Evolutionary conservation across 75 land plant genomes (phyloP), one percentile per base, ranked within the genome.

Genomic region (Larix kaempferi): DNA sequence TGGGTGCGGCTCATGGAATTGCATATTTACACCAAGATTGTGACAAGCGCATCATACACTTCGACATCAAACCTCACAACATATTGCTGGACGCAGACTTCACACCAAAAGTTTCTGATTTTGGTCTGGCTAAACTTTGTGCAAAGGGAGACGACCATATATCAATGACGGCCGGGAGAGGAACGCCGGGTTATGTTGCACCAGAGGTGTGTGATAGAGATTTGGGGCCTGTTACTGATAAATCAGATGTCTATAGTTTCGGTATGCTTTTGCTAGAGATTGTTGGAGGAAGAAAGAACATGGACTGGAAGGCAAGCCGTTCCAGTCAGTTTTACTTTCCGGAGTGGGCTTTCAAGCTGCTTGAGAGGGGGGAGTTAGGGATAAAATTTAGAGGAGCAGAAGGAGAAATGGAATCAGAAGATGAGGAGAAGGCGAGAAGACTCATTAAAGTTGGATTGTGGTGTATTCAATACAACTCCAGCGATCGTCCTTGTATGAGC

Each of bases 1-100:
- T 75, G n/a, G 84, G 81, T 1, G 84, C 81, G 5, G 87, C 84
- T 14, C 57, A 77, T 4, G 87, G 87, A 4, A 44, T 85, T 17
- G 86, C 74, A 25, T 85, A 81, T 62, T 76, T 86, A 21, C 87
- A 86, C 81, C 61, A 79, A 11, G 78, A 74, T 23, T 86, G 87
- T 76, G 49, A 35, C 35, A 80, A 80, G 21, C 49, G 78, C 57
- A 82, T 86, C n/a, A 49, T 82, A 22, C 87, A 86, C 44, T 66
- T 80, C 21, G 87, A 82, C 58, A 79, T 82, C 44, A 86, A 86
- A 63, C 79, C 83, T 16, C 73, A 77, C 78, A 86, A 86, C 59
- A 76, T 86, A n/a, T 71, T 86, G 56, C 81, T 86, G 27, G 79
- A 77, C 29, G 29, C 73, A 7, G 54, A 80, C 15, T 80, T 80